A percentile compares a stretch with the other conserved stretches of the same genome.
Evolutionary conservation across 2,329 filamentous ascomycete genomes (phyloP).

Genomic region (Metarhizium guizhouense): DNA sequence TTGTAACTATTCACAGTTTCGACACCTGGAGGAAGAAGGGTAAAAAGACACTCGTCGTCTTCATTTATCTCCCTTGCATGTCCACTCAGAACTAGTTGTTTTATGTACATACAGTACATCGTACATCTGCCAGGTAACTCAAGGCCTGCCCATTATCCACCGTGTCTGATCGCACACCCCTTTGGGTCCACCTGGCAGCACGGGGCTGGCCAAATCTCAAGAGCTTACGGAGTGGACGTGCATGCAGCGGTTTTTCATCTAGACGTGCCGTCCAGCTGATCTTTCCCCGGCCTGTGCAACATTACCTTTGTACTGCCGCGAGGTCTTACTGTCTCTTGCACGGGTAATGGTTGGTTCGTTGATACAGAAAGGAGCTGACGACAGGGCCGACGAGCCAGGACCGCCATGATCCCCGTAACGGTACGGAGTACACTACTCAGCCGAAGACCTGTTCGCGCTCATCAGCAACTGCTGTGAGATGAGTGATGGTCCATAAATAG

Average conservation of each 20-base stretch:
- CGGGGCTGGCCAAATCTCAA: constrained; percentile 4
- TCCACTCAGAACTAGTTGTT: constrained; percentile 6
- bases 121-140: neutral
- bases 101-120: too few relatives aligned
- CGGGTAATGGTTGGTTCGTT: neutral
- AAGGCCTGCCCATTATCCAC: neutral
- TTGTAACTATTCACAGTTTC: neutral
- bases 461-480: neutral
- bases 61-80: constrained; percentile 9
- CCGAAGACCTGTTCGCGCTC: neutral
- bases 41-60: too few relatives aligned
- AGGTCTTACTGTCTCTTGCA: neutral
- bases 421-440: neutral
- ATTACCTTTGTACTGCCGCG: neutral
- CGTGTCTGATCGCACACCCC: neutral
- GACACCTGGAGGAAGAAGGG: neutral
- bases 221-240: neutral
- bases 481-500: neutral
- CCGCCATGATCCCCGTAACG: neutral
- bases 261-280: neutral
- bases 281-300: neutral
- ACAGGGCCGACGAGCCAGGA: neutral
- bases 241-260: neutral
- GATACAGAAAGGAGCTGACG: neutral
- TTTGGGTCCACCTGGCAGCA: constrained; percentile 1